Evolutionary conservation across 768 basidiomycete genomes (phyloP).

Genomic region (Rhodotorula babjevae): DNA sequence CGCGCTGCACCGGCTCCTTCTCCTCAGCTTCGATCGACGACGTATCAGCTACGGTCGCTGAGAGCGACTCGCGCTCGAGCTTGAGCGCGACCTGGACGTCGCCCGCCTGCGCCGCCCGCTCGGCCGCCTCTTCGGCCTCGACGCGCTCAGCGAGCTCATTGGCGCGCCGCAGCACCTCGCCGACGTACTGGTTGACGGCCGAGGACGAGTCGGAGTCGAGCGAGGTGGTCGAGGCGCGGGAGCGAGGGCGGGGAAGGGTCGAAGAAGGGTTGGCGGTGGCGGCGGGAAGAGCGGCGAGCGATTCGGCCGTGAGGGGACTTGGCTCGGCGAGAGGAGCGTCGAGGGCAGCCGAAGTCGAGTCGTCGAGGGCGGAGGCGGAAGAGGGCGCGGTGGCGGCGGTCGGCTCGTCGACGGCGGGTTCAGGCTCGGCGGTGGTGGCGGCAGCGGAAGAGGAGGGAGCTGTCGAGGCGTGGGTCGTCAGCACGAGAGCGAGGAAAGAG

Average conservation of each 20-base stretch:
- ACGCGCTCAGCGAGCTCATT: conserved; percentile 2
- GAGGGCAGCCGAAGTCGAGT: too few relatives aligned
- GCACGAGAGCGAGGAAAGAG: too few relatives aligned
- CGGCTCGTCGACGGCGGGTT: not conserved
- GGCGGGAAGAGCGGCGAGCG: not conserved
- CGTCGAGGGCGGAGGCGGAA: not conserved
- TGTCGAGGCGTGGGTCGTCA: not conserved
- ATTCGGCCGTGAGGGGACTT: not conserved
- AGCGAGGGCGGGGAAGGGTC: not conserved
- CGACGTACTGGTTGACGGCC: conserved; percentile 4
- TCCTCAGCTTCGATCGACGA: too few relatives aligned
- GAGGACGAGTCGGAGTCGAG: conserved; percentile 2
- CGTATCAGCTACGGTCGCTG: too few relatives aligned
- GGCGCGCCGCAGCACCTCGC: conserved; percentile 11
- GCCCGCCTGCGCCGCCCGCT: too few relatives aligned
- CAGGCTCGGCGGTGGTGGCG: not conserved
- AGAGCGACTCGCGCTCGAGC: too few relatives aligned
- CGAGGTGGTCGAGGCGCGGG: conserved; percentile 14
- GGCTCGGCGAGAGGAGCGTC: not conserved
- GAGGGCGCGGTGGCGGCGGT: not conserved
- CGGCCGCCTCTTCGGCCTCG: conserved; percentile 2
- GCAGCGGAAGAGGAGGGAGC: not conserved
- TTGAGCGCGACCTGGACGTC: too few relatives aligned
- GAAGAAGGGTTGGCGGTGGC: not conserved
- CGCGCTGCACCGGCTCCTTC: too few relatives aligned